Base-by-base conservation (phyloP, 768 basidiomycete genomes). In the Tricholoma terreum region DNA sequence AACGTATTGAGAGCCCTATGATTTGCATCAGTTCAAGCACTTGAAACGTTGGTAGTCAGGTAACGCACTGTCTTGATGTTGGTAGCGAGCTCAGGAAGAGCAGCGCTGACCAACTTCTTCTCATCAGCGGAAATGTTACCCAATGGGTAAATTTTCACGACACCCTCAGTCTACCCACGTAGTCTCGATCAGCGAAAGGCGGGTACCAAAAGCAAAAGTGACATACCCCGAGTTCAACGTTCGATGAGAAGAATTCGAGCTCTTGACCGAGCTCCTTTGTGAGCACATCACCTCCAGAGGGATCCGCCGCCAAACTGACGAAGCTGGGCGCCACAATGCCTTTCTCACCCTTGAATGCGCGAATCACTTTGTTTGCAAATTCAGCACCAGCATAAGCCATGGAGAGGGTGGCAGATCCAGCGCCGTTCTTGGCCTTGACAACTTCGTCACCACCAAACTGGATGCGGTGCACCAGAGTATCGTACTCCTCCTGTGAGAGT, bases 391-490 rank as follows among this genome's bases (percentile, higher is more conserved):
- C 92, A 65, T 89, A 93, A 1, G 94, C 94, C 94, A 98, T 98
- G 33, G 92, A 94, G 56, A 96, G 84, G n/a, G 94, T 97, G 8
- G 95, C 95, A 31, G 92, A 94, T 45, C 97, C 97, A 52, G 87
- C 85, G 62, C 89, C 90, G 66, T 92, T 89, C 79, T 99, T 99
- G 43, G 97, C 97, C 77, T 97, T 90, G 71, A 98, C 96, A 67
- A 98, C 95, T 76, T 98, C 95, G 65, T 97, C 95, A 57, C 94
- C 95, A 56, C 95, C 95, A 67, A 91, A 97, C 72, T 96, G 94
- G 65, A 97, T 92, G 63, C 92, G 89, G 56, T 92, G 80, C 49
- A 90, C 79, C 50, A 98, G 81, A 12, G 79, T 74, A 24, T 85
- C 84, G 65, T 85, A 70, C 1, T 72, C 70, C 6, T 74, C 76